A percentile compares a stretch with the other conserved stretches of the same genome.
phyloP scores from a whole-genome alignment of 441 rosid genomes.

The Croton laevigatus region DNA sequence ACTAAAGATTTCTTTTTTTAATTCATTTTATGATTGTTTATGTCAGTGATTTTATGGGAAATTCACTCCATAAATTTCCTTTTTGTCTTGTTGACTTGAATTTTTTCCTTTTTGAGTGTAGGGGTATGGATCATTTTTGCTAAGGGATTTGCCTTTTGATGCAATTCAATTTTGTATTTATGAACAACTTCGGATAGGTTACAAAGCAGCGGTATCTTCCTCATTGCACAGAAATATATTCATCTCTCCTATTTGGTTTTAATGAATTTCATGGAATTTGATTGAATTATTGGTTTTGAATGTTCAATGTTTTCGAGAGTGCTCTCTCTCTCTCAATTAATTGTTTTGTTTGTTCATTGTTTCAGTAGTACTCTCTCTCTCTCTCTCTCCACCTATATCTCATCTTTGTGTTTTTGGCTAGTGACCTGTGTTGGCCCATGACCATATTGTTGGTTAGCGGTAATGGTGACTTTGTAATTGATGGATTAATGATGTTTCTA shows the following conservation, averaged over 20 bases:
- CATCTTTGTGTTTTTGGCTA: too few relatives aligned
- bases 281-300: too few relatives aligned
- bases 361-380: too few relatives aligned
- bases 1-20: not conserved
- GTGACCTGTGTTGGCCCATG: too few relatives aligned
- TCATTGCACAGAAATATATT: not conserved
- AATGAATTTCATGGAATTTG: not conserved
- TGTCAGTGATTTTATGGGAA: not conserved
- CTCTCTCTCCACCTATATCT: too few relatives aligned
- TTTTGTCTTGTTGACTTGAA: conserved; percentile 8
- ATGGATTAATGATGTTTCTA: too few relatives aligned
- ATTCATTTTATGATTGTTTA: not conserved
- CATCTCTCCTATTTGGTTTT: too few relatives aligned
- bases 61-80: conserved; percentile 7
- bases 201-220: conserved; percentile 71
- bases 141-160: conserved; percentile 96
- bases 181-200: conserved; percentile 90
- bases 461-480: too few relatives aligned
- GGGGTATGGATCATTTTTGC: conserved; percentile 89
- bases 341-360: too few relatives aligned
- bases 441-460: too few relatives aligned
- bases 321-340: too few relatives aligned
- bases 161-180: conserved; percentile 95
- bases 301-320: too few relatives aligned
- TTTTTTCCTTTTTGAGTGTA: conserved; percentile 24